Evolutionary conservation across 805 yeast species (phyloP), one percentile per base, ranked within the genome.

Genomic region (Cyberlindnera amylophila): DNA sequence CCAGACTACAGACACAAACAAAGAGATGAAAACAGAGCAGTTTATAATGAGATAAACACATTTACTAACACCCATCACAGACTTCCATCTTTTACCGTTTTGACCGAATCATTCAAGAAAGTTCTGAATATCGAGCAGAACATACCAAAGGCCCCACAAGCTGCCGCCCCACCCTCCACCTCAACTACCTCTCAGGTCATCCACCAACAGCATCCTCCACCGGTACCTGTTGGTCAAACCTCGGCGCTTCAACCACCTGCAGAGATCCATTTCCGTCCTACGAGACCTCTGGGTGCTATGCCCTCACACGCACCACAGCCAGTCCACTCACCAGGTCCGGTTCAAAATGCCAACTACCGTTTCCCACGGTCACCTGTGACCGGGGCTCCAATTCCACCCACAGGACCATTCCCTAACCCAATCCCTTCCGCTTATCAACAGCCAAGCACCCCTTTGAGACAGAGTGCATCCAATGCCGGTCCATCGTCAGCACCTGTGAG

Each of bases 41-140:
- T 7, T 7, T 23, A 11, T 23, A 8, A 23, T 11, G 11, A 7
- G 30, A 12, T 5, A 27, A 27, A 6, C 13, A 11, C 30, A 27
- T 32, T 13, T 32, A 50, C 54, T 50, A 51, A 54, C 51, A 32
- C 16, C 18, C 21, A 27, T 15, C 28, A 19, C 26, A 56, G 61
- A 26, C 52, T 57, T 0, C 61, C 61, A 9, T 55, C 61, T 4
- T 57, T 57, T 32, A 50, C 37, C 29, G 54, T 50, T 23, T 40
- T 57, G 6, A 55, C 61, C 2, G 42, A 52, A 3, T 46, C 42
- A 41, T 57, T 44, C 34, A 19, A 36, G 31, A 13, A 42, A 3
- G 21, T 18, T 30, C 36, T 38, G 19, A 30, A 18, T n/a, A 30
- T 39, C 14, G 38, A 39, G 16, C 41, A 39, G 33, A 21, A 14